A percentile compares a stretch with the other conserved stretches of the same genome.
phyloP scores from a whole-genome alignment of 139 green algal genomes.

The Tetradesmus obliquus region DNA sequence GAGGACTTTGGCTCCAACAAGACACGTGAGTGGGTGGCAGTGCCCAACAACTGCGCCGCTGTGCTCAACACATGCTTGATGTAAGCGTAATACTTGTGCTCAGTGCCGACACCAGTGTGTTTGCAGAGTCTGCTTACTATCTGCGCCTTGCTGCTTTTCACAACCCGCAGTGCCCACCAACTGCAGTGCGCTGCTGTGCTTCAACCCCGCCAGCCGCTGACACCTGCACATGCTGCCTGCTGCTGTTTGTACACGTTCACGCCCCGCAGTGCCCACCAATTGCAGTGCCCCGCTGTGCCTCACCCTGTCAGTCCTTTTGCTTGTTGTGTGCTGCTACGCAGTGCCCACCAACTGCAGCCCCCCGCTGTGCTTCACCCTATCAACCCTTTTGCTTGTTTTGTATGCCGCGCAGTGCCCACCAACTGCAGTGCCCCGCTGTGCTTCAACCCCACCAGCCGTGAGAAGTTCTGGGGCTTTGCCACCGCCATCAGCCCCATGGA shows the following conservation, averaged over 20 bases:
- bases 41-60: too few species aligned
- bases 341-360: neutral
- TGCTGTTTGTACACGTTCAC: too few species aligned
- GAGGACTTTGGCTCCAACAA: too few species aligned
- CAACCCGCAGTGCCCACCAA: neutral
- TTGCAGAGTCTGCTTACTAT: too few species aligned
- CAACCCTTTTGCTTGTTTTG: neutral
- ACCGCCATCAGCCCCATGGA: conserved; percentile 46
- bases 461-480: conserved; percentile 55
- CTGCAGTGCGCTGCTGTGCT: neutral
- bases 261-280: neutral
- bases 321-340: too few species aligned
- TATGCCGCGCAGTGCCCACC: conserved; percentile 23
- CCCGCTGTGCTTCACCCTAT: neutral
- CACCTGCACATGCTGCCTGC: too few species aligned
- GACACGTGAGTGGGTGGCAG: neutral
- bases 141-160: too few species aligned
- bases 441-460: conserved; percentile 44
- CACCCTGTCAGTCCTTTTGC: neutral
- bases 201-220: neutral
- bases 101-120: too few species aligned
- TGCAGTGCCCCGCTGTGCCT: neutral
- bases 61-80: too few species aligned
- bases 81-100: too few species aligned
- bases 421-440: conserved; percentile 41